phyloP scores from a whole-genome alignment of 768 basidiomycete species.

The Astraeus odoratus region DNA sequence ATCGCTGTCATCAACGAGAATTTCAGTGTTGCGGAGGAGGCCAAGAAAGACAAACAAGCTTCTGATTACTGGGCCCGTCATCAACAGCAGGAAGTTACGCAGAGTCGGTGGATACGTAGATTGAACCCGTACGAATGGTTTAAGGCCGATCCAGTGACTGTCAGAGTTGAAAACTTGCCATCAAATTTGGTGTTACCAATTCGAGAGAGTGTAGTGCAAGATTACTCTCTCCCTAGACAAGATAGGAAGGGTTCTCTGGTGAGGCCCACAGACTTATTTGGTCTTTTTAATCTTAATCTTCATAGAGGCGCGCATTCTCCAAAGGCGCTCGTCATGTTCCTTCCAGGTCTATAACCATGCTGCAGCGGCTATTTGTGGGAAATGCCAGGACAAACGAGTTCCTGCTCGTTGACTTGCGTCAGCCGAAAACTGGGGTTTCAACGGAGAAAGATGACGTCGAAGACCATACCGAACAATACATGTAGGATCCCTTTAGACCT shows the following conservation, averaged over 20 bases:
- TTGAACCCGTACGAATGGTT: conserved; percentile 89
- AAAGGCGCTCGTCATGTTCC: conserved; percentile 44
- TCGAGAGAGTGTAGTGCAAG: conserved; percentile 67
- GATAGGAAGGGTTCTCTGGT: conserved; percentile 28
- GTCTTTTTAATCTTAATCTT: conserved; percentile 13
- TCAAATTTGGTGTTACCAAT: conserved; percentile 72
- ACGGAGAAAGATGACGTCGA: conserved; percentile 29
- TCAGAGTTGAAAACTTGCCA: conserved; percentile 65
- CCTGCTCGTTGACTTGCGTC: conserved; percentile 50
- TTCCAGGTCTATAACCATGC: conserved; percentile 48
- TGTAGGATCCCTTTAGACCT: conserved; percentile 42
- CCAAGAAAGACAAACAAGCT: conserved; percentile 77
- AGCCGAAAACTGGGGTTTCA: conserved; percentile 26
- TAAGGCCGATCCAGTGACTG: conserved; percentile 62
- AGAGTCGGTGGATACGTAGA: conserved; percentile 54
- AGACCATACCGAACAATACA: conserved; percentile 63
- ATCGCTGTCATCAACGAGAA: conserved; percentile 97
- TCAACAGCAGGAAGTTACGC: conserved; percentile 42
- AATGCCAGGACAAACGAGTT: conserved; percentile 44
- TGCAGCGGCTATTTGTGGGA: conserved; percentile 65
- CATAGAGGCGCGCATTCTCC: conserved; percentile 11
- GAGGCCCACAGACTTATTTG: background rate
- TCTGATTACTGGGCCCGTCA: conserved; percentile 58
- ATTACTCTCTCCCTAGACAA: conserved; percentile 36
- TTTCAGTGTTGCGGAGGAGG: conserved; percentile 87